Evolutionary conservation across 352 stramenopile genomes (phyloP).

Genomic region (Phytopythium vexans): DNA sequence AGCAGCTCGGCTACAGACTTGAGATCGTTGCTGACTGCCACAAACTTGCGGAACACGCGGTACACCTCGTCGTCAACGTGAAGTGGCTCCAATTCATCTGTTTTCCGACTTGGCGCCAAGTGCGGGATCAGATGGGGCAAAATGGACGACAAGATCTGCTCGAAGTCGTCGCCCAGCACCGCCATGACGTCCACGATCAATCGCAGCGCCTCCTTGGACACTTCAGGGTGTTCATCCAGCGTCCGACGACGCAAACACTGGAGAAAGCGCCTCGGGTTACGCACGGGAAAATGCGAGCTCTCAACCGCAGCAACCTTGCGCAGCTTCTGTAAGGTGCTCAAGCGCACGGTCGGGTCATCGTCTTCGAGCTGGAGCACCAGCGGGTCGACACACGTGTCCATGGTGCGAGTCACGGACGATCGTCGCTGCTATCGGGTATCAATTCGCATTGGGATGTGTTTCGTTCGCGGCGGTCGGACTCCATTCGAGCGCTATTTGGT

Average conservation of each 20-base stretch:
- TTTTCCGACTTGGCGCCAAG: constrained; percentile 13
- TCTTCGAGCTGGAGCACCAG: constrained; percentile 82
- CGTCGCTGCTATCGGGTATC: too few species aligned
- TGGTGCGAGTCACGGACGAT: constrained; percentile 1
- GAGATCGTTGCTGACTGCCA: constrained; percentile 55
- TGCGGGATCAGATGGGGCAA: constrained; percentile 59
- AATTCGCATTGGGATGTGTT: too few species aligned
- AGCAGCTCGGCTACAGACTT: constrained; percentile 52
- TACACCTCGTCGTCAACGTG: constrained; percentile 40
- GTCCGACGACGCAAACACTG: constrained; percentile 65
- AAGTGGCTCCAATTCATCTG: not conserved
- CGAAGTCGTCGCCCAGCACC: constrained; percentile 56
- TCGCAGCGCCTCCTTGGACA: constrained; percentile 51
- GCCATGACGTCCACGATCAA: constrained; percentile 65
- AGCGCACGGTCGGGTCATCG: constrained; percentile 49
- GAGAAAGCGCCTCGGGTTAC: constrained; percentile 68
- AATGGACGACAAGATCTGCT: constrained; percentile 68
- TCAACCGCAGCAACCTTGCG: constrained; percentile 65
- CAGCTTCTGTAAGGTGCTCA: constrained; percentile 56
- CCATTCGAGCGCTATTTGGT: too few species aligned
- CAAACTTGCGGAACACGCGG: constrained; percentile 64
- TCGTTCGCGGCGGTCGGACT: too few species aligned
- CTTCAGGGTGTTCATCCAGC: constrained; percentile 33
- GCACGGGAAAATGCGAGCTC: constrained; percentile 59
- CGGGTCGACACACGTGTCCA: constrained; percentile 62